Evolutionary conservation across 2,329 filamentous ascomycete genomes (phyloP), one percentile per base, ranked within the genome.

Genomic region (Sclerotinia spermophila): DNA sequence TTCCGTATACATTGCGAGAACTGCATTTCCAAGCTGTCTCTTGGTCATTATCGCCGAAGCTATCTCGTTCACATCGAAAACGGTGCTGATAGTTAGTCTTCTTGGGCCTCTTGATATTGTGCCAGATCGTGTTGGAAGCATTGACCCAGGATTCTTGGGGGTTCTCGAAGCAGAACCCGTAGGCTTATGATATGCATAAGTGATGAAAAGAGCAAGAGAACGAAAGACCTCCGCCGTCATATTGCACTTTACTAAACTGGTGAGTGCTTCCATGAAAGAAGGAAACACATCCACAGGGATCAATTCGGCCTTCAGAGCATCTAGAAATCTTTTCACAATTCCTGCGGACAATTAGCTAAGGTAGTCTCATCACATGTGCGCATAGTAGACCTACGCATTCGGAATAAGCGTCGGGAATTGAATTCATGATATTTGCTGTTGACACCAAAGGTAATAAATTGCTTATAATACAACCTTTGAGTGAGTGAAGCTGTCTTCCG

Each of bases 341-440:
- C 93, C 93, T 96, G 73, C 19, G 45, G 42, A 44, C 71, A 35
- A 59, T 76, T 73, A 76, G 73, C 66, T 3, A 73, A 56, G 15
- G 44, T 67, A 45, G 44, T 30, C 21, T n/a, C 17, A 30, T 33
- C 15, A 2, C 5, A 19, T 6, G 24, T 38, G 55, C 24, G 27
- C n/a, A 1, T 33, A 55, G 48, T 27, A 24, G 17, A 81, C 92
- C 84, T 87, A 94, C 95, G 89, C 92, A 99, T 99, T 75, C 94
- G 87, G 72, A 92, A 88, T 72, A 99, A 83, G 61, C 96, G 88
- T 78, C 93, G 91, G 67, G 92, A 90, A 79, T 99, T 99, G 81
- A 98, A 98, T 72, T 93, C 90, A 78, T 94, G 92, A 77, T 96
- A 91, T 78, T 96, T 94, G 84, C 95, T 97, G 77, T 90, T 90